These are phyloP conservation scores for Paramecium tetraurelia DNA, from an alignment of 73 alveolate genomes.

Conservation along the genomic window DNA sequence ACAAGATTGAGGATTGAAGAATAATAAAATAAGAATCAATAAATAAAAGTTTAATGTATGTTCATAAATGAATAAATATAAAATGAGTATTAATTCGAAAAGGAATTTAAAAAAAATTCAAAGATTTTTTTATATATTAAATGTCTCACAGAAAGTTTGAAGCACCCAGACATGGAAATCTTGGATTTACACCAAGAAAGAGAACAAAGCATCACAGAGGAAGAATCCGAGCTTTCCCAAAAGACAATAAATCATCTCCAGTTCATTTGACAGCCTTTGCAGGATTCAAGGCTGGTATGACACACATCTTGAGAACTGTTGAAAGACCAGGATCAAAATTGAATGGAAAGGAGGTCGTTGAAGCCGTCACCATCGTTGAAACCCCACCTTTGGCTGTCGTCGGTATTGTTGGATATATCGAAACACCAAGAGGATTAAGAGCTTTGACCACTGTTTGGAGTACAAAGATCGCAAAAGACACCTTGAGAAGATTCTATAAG, in stretches of 20 bases:
- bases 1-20: neutral
- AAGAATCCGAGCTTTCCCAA: constrained; percentile 97
- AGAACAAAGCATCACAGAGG: constrained; percentile 99
- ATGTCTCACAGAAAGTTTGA: constrained; percentile 99
- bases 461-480: constrained; percentile 95
- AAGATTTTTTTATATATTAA: neutral
- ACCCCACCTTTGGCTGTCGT: constrained; percentile 98
- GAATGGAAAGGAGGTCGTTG: constrained; percentile 98
- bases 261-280: constrained; percentile 99
- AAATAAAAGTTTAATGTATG: neutral
- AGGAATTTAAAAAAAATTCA: neutral
- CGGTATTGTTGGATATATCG: constrained; percentile 99
- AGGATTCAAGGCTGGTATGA: constrained; percentile 99
- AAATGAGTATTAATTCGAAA: neutral
- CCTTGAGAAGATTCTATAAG: constrained; percentile 99
- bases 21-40: neutral
- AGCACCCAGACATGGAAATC: constrained; percentile 99
- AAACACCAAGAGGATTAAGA: constrained; percentile 99
- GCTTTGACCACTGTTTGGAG: constrained; percentile 99
- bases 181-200: constrained; percentile 99
- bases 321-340: constrained; percentile 98
- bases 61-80: neutral
- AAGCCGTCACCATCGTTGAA: constrained; percentile 99
- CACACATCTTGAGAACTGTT: constrained; percentile 99
- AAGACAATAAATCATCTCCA: constrained; percentile 72